Evolutionary conservation across 1,284 basidiomycete species (phyloP), one percentile per base, ranked within the genome.

Genomic region (Ustilago loliicola): DNA sequence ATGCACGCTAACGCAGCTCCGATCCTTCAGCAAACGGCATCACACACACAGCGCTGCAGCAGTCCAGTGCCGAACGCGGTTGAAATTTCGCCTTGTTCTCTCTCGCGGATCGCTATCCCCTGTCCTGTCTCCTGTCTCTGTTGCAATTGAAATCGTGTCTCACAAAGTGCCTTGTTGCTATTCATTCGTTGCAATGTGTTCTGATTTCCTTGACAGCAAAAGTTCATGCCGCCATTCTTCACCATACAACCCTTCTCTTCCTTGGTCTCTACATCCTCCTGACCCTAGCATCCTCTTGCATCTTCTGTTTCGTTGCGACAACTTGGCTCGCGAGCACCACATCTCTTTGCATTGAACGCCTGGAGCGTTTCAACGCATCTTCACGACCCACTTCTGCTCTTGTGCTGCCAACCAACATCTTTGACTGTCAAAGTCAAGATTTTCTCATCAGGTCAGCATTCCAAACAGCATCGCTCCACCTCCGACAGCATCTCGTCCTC

Each of bases 1-100:
- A 29, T 38, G 53, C 56, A 32, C 40, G 23, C 8, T 10, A 23
- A 9, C 29, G 13, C 47, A 45, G 66, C 66, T 68, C 66, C 66
- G 66, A 68, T 68, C 66, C 66, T 53, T 61, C 36, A 51, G 65
- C 58, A 55, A 45, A 53, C 27, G 25, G 40, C 40, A 48, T 25
- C 54, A 38, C 32, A 60, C 58, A 27, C 13, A 48, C 8, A 21
- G 40, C n/a, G 40, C 17, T 42, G 40, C 13, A 4, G 9, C 8
- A 23, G 45, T 27, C 21, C n/a, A 48, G 15, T 40, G 34, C 34
- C 5, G 30, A 32, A 53, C 51, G 32, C 51, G 51, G 30, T 34
- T 34, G 21, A 15, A 36, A 30, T 34, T 30, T 51, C 11, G 9
- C 23, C n/a, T n/a, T 25, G 3, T 54, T 54, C 21, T 29, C 10